Conservation (phyloP, 768 basidiomycete genomes). For the Cytidiella melzeri region DNA sequence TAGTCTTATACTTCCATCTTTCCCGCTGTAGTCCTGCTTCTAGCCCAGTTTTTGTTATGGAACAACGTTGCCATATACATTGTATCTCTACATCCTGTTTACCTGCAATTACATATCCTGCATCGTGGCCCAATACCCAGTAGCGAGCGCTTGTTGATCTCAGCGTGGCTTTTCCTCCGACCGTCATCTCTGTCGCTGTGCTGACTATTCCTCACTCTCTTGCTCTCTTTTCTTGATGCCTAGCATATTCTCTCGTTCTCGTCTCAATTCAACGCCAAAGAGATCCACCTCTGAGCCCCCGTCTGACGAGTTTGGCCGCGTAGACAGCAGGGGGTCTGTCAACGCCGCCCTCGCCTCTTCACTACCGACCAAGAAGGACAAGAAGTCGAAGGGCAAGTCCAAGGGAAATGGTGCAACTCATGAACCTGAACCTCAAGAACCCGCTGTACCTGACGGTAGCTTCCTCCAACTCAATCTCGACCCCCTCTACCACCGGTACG, state of each 20-base stretch:
- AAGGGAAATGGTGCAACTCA: constrained; percentile 37
- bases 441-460: constrained; percentile 27
- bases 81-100: neutral
- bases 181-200: constrained; percentile 13
- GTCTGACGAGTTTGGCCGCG: constrained; percentile 64
- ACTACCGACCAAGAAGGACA: constrained; percentile 42
- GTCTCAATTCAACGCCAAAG: constrained; percentile 52
- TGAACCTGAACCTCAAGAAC: constrained; percentile 30
- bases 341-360: constrained; percentile 23
- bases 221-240: constrained; percentile 43
- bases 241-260: constrained; percentile 67
- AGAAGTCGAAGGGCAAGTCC: constrained; percentile 37
- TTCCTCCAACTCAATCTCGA: constrained; percentile 31
- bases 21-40: neutral
- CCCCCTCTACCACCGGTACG: constrained; percentile 23
- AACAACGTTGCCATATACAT: neutral
- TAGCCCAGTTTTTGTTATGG: neutral
- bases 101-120: neutral
- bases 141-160: constrained; percentile 1
- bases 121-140: neutral
- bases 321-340: constrained; percentile 40
- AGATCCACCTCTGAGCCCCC: constrained; percentile 19
- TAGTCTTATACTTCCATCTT: neutral
- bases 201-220: constrained; percentile 13
- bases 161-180: constrained; percentile 7